Evolutionary conservation across 352 stramenopile species (phyloP).

Genomic region (Phytophthora cactorum): DNA sequence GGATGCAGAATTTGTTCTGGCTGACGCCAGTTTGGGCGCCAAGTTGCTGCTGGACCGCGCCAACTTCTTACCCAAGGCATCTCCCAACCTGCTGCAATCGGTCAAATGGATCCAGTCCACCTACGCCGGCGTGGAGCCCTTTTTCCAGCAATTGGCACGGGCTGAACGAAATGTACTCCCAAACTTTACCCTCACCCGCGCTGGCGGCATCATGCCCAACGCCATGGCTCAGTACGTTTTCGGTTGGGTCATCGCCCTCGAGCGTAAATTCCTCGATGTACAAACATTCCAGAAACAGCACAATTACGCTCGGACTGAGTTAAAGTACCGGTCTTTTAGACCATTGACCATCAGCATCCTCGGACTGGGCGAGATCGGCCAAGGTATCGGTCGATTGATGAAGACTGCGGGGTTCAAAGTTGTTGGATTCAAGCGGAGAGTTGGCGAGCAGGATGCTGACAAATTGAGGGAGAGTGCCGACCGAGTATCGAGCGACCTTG

Average conservation of each 20-base stretch:
- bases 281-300: slow-evolving; percentile 34
- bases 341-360: slow-evolving; percentile 60
- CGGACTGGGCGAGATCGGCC: slow-evolving; percentile 67
- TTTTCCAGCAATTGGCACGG: slow-evolving; percentile 31
- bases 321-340: slow-evolving; percentile 42
- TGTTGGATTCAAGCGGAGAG: slow-evolving; percentile 68
- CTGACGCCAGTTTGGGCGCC: slow-evolving; percentile 35
- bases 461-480: slow-evolving; percentile 32
- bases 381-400: slow-evolving; percentile 55
- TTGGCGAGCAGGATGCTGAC: slow-evolving; percentile 17
- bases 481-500: slow-evolving; percentile 51
- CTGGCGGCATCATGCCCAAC: slow-evolving; percentile 51
- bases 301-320: slow-evolving; percentile 32
- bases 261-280: slow-evolving; percentile 55
- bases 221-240: slow-evolving; percentile 61
- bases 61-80: slow-evolving; percentile 5
- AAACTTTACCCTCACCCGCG: slow-evolving; percentile 47
- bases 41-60: slow-evolving; percentile 33
- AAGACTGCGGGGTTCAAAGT: slow-evolving; percentile 62
- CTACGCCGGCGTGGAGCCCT: slow-evolving; percentile 53
- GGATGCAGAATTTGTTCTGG: slow-evolving; percentile 40
- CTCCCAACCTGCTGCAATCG: slow-evolving; percentile 26
- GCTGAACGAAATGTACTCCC: slow-evolving; percentile 8
- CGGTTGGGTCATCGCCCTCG: slow-evolving; percentile 42
- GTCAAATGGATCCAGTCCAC: slow-evolving; percentile 63